Conservation (phyloP, 1,139 yeast species). For the Geotrichum siamense region DNA sequence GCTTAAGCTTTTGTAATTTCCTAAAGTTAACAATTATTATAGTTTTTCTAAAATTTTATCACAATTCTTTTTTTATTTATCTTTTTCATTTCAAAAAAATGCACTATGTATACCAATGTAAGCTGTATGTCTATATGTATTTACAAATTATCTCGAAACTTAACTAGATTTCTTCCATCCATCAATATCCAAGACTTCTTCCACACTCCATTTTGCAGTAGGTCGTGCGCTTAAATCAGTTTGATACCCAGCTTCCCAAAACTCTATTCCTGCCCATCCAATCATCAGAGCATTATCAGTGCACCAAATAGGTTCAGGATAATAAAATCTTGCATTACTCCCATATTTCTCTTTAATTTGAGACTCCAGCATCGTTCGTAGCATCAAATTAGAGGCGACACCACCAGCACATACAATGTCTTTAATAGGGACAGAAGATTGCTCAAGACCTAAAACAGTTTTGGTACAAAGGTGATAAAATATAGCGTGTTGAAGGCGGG, state of each 20-base stretch:
- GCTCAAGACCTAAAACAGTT: conserved; percentile 44
- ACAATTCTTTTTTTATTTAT: conserved; percentile 1
- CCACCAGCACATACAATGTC: conserved; percentile 88
- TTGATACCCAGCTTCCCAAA: conserved; percentile 50
- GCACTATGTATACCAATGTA: too few relatives aligned
- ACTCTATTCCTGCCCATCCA: conserved; percentile 92
- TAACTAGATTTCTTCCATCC: too few relatives aligned
- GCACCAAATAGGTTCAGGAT: conserved; percentile 67
- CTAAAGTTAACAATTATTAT: neutral
- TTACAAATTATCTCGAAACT: too few relatives aligned
- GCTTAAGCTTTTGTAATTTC: neutral
- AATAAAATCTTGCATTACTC: conserved; percentile 39
- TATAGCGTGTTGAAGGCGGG: conserved; percentile 54
- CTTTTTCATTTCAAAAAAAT: neutral
- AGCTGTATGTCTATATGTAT: too few relatives aligned
- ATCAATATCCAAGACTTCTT: conserved; percentile 20
- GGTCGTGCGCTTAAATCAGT: conserved; percentile 53
- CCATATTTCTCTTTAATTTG: conserved; percentile 11
- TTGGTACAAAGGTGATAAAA: conserved; percentile 68
- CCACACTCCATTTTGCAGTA: conserved; percentile 64
- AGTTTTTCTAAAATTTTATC: too few relatives aligned
- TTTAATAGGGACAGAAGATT: conserved; percentile 30
- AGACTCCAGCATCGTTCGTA: conserved; percentile 46
- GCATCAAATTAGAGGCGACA: conserved; percentile 66
- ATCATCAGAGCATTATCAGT: conserved; percentile 97